Evolutionary conservation across 164 flowering plant species (phyloP), one percentile per base, ranked within the genome.

Genomic region (Vitis cinerea): DNA sequence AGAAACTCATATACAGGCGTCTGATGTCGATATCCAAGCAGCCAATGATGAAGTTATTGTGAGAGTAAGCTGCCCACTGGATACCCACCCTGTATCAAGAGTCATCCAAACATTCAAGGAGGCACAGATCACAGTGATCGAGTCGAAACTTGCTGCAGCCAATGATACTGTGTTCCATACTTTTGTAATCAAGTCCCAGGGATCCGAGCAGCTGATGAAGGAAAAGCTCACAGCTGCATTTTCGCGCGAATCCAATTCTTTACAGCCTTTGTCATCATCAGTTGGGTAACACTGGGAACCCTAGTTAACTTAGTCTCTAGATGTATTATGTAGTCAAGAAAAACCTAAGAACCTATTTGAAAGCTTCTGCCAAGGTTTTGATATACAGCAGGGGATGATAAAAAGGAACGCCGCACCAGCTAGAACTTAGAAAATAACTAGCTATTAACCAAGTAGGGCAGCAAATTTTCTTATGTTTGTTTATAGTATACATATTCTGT

Each of bases 151-250:
- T 23, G 75, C 86, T 8, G 74, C 85, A 4, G 83, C 79, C 15
- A 80, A 73, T 44, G 97, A 88, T 68, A 85, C 81, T 2, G 86
- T 92, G 58, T 81, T 84, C 53, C 99, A 96, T 67, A 93, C 97
- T 12, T 93, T 93, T 48, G 88, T 89, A 2, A 76, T 93, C 65
- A 93, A 88, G 75, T 82, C 92, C 69, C 83, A 77, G 59, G 93
- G 90, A 56, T 64, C 88, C 0, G 94, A 87, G 62, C 86, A 81
- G 74, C 60, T 95, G 68, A 87, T 93, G 0, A 91, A 84, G 85
- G 99, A 93, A 59, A 91, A 84, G 77, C 71, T 95, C 78, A 75
- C 80, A 11, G 89, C 91, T 9, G 89, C 92, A 66, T 76, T 92
- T 65, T 80, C 88, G 37, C 77, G 63, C 10, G 83, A 86, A 57